Evolutionary conservation across 2,329 filamentous ascomycete genomes (phyloP).

Genomic region (Lachnellula cervina): DNA sequence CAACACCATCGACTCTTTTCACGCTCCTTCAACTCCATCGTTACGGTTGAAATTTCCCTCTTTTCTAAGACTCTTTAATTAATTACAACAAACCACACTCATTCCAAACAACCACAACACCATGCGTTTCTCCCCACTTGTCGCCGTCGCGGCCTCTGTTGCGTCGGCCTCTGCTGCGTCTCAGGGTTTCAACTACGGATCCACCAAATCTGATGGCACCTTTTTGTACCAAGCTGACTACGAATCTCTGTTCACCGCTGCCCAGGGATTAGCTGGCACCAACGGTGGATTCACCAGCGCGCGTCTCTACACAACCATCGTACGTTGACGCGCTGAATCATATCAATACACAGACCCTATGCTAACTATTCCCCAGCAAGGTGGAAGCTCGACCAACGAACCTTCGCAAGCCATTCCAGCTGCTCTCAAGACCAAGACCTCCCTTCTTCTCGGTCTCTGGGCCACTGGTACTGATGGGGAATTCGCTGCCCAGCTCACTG

Average conservation of each 20-base stretch:
- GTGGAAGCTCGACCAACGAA: conserved; percentile 53
- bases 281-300: conserved; percentile 59
- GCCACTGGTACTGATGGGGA: conserved; percentile 59
- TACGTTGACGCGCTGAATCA: conserved; percentile 31
- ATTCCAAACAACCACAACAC: background rate
- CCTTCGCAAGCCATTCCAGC: conserved; percentile 73
- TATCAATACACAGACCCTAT: background rate
- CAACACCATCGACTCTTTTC: background rate
- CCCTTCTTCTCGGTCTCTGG: conserved; percentile 80
- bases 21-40: background rate
- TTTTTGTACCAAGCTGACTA: conserved; percentile 61
- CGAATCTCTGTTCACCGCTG: conserved; percentile 62
- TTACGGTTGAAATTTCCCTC: background rate
- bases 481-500: conserved; percentile 69
- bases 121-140: conserved; percentile 27
- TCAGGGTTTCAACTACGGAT: conserved; percentile 66
- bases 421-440: conserved; percentile 69
- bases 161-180: conserved; percentile 36
- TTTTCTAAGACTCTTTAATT: background rate
- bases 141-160: conserved; percentile 25
- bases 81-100: background rate
- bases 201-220: conserved; percentile 54
- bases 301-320: conserved; percentile 63
- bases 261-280: conserved; percentile 59
- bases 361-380: conserved; percentile 46